These are phyloP conservation scores for Tolypocladium tundrense DNA, from an alignment of 2,329 filamentous ascomycete genomes.

Conservation along the genomic window DNA sequence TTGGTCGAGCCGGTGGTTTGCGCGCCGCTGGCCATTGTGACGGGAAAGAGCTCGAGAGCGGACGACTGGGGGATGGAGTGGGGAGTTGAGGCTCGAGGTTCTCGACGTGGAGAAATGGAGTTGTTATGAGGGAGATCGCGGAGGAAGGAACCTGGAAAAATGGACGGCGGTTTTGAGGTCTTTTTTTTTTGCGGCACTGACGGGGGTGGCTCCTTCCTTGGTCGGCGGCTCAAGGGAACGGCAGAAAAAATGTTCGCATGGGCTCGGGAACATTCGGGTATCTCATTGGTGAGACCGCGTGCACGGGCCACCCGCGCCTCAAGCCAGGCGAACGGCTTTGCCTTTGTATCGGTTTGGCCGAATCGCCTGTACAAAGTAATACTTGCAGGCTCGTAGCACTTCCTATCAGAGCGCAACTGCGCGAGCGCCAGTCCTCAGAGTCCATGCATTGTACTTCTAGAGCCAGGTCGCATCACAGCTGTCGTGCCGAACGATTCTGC, in stretches of 20 bases:
- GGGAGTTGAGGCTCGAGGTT: not conserved
- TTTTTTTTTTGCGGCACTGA: not conserved
- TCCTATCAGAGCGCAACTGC: too few species aligned
- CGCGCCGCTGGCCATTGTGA: constrained; percentile 32
- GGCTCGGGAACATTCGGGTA: not conserved
- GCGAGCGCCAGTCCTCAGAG: too few species aligned
- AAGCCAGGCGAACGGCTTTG: not conserved
- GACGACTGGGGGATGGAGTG: constrained; percentile 1
- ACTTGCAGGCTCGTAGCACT: too few species aligned
- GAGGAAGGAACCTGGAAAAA: not conserved
- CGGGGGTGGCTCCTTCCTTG: not conserved
- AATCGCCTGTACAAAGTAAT: too few species aligned
- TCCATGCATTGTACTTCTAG: too few species aligned
- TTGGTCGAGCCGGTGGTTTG: constrained; percentile 29
- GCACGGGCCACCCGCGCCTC: not conserved
- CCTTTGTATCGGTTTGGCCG: not conserved
- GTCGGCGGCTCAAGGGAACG: not conserved
- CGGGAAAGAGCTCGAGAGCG: not conserved
- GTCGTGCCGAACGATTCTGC: too few species aligned
- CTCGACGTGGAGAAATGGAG: constrained; percentile 19
- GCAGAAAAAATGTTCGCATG: not conserved
- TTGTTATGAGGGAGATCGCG: not conserved
- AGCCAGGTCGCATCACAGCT: too few species aligned
- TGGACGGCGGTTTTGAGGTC: constrained; percentile 1
- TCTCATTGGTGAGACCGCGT: not conserved